These are phyloP conservation scores for Claviceps quebecensis DNA, from an alignment of 2,329 filamentous ascomycete genomes.

Conservation along the genomic window DNA sequence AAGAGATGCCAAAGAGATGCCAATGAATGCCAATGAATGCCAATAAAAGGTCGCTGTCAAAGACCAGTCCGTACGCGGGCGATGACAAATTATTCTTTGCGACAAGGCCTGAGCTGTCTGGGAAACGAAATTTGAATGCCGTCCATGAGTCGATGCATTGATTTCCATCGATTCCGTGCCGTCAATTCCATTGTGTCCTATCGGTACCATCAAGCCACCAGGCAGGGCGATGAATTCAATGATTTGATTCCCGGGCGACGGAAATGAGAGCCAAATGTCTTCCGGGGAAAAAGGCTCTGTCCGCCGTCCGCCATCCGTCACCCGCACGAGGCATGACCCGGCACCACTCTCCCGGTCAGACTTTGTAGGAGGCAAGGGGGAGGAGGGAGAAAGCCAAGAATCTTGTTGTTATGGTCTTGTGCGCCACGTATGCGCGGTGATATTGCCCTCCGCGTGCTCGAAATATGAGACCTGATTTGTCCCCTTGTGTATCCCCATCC, in stretches of 20 bases:
- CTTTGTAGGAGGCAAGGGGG: background rate
- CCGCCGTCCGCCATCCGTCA: background rate
- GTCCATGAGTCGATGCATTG: background rate
- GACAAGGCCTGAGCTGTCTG: background rate
- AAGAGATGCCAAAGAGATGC: too few relatives aligned
- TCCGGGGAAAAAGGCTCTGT: constrained; percentile 4
- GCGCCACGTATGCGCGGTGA: background rate
- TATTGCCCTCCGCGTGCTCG: background rate
- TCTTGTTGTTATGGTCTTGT: background rate
- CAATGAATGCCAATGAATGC: too few relatives aligned
- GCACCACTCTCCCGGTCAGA: constrained; percentile 3
- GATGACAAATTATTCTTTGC: background rate
- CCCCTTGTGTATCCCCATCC: background rate
- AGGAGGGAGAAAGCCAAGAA: background rate
- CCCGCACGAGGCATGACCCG: background rate
- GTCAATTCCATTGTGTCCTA: background rate
- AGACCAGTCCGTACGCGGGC: background rate
- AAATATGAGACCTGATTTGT: background rate
- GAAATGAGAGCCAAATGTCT: background rate
- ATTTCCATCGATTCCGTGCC: background rate
- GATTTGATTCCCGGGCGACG: constrained; percentile 3
- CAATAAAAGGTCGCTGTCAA: too few relatives aligned
- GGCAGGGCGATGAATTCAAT: background rate
- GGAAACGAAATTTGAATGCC: background rate
- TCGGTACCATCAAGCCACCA: background rate